These are phyloP conservation scores for Arctostaphylos glauca DNA, from an alignment of 148 eudicot species.

Conservation along the genomic window DNA sequence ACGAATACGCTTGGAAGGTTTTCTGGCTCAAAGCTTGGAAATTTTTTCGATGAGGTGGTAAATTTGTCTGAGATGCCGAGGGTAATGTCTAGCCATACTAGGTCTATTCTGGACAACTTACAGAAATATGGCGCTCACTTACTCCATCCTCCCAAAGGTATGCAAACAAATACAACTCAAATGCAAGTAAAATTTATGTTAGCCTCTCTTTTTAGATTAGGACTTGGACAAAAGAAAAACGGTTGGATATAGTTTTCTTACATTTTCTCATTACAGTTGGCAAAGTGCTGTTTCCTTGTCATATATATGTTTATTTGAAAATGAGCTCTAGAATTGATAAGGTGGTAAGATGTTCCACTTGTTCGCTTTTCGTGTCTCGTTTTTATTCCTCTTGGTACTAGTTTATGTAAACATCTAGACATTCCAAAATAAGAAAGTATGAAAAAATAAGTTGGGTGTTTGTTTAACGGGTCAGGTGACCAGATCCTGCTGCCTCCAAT, in stretches of 20 bases:
- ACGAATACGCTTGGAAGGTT: slow-evolving; percentile 35
- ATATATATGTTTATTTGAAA: not conserved
- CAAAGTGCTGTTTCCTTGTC: not conserved
- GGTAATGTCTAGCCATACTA: slow-evolving; percentile 32
- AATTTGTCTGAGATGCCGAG: slow-evolving; percentile 35
- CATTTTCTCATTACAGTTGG: not conserved
- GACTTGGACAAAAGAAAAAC: not conserved
- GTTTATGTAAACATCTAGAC: not conserved
- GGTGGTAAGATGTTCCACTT: not conserved
- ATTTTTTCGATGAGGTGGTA: slow-evolving; percentile 29
- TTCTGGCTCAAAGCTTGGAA: slow-evolving; percentile 35
- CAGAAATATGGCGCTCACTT: slow-evolving; percentile 26
- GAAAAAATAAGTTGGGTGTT: not conserved
- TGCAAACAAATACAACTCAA: not conserved
- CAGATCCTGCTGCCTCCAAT: not conserved
- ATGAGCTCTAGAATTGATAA: not conserved
- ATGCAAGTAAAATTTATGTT: not conserved
- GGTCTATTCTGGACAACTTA: slow-evolving; percentile 36
- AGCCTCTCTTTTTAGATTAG: not conserved
- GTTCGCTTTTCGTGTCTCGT: not conserved
- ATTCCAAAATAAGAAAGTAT: not conserved
- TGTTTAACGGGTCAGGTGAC: too few relatives aligned
- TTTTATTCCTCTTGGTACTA: not conserved
- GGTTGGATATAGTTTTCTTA: too few relatives aligned
- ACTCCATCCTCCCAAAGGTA: slow-evolving; percentile 42